A percentile compares a stretch with the other conserved stretches of the same genome.
Conservation (phyloP, 768 basidiomycete genomes). For the Sarcodon aspratus region DNA sequence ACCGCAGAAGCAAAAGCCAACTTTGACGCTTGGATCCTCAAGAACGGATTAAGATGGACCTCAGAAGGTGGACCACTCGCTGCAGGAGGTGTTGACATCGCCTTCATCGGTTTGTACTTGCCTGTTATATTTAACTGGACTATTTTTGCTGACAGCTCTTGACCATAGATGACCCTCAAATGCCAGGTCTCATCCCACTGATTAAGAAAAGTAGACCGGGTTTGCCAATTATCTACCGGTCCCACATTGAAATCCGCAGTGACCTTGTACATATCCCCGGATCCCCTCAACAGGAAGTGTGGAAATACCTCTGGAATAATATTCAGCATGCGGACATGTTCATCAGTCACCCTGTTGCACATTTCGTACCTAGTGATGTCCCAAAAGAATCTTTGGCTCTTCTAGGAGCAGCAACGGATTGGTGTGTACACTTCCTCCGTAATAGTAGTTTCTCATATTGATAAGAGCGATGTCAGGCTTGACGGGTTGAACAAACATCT, state of each 20-base stretch:
- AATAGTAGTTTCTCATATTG: neutral
- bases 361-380: conserved; percentile 86
- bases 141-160: conserved; percentile 5
- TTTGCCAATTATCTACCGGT: conserved; percentile 85
- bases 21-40: conserved; percentile 82
- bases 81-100: conserved; percentile 74
- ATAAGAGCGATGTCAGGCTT: conserved; percentile 49
- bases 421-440: conserved; percentile 32
- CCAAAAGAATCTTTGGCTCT: conserved; percentile 58
- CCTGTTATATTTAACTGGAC: neutral
- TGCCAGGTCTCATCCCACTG: conserved; percentile 89
- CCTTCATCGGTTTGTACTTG: conserved; percentile 60
- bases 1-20: conserved; percentile 67
- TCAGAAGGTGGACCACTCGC: conserved; percentile 78
- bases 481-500: conserved; percentile 94
- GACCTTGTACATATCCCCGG: conserved; percentile 75
- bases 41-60: conserved; percentile 85
- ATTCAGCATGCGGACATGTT: conserved; percentile 86
- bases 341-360: conserved; percentile 88
- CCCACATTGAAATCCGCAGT: conserved; percentile 86
- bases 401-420: conserved; percentile 79
- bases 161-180: conserved; percentile 71
- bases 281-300: conserved; percentile 84
- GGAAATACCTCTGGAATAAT: conserved; percentile 92
- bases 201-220: conserved; percentile 79